phyloP scores from a whole-genome alignment of 2,329 filamentous ascomycete genomes.

The Chaetomium sp. region DNA sequence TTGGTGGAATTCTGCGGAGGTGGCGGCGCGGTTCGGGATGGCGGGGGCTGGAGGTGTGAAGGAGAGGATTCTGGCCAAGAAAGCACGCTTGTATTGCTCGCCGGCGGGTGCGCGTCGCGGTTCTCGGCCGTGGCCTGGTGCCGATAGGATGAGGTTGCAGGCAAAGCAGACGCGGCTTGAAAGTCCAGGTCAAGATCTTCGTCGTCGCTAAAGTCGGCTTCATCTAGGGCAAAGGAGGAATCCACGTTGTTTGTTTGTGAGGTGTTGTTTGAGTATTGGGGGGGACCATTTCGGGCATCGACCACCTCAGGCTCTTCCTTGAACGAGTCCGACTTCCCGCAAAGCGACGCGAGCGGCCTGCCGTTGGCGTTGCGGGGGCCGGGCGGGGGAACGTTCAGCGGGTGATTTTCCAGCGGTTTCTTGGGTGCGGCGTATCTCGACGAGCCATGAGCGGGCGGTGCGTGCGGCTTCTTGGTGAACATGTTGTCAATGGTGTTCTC shows the following conservation, averaged over 20 bases:
- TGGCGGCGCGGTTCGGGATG: slow-evolving; percentile 25
- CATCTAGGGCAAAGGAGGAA: slow-evolving; percentile 65
- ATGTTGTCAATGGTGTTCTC: slow-evolving; percentile 52
- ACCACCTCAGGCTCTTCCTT: slow-evolving; percentile 44
- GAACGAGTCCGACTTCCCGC: slow-evolving; percentile 53
- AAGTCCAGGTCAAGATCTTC: slow-evolving; percentile 72
- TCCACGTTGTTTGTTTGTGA: slow-evolving; percentile 32
- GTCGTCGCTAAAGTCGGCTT: slow-evolving; percentile 87
- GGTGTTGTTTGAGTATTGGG: slow-evolving; percentile 33
- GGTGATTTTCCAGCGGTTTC: slow-evolving; percentile 40
- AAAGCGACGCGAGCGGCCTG: slow-evolving; percentile 45
- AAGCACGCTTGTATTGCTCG: slow-evolving; percentile 44
- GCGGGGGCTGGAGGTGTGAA: slow-evolving; percentile 50
- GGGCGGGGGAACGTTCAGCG: slow-evolving; percentile 40
- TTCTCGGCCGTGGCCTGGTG: slow-evolving; percentile 11
- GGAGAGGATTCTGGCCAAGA: slow-evolving; percentile 74
- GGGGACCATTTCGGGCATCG: slow-evolving; percentile 40
- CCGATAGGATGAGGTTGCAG: slow-evolving; percentile 37
- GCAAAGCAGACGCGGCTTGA: slow-evolving; percentile 59
- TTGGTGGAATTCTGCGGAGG: slow-evolving; percentile 42
- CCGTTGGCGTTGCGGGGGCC: slow-evolving; percentile 24
- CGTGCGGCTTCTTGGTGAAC: slow-evolving; percentile 49
- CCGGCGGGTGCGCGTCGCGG: slow-evolving; percentile 27
- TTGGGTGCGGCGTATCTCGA: slow-evolving; percentile 18
- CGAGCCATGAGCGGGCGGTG: slow-evolving; percentile 39